Percentiles rank a stretch among this genome's conserved stretches.
Evolutionary conservation across 441 rosid genomes (phyloP).

Genomic region (Aleurites moluccanus): DNA sequence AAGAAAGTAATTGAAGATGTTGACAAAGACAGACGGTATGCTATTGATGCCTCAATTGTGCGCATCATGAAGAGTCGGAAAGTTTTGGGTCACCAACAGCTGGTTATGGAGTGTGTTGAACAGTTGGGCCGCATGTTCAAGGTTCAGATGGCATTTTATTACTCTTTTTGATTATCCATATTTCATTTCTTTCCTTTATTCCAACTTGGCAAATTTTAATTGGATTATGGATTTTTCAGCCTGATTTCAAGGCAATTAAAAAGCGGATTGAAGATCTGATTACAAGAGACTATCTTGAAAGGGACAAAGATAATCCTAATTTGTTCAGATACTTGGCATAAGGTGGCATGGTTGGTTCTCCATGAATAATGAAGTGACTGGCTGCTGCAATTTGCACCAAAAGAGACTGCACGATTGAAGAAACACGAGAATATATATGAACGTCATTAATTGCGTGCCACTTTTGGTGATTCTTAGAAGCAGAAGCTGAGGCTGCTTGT

Average conservation of each 20-base stretch:
- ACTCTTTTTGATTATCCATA: neutral
- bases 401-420: conserved; percentile 15
- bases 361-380: conserved; percentile 13
- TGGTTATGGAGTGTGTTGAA: conserved; percentile 92
- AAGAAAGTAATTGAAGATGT: conserved; percentile 94
- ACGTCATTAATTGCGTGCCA: conserved; percentile 18
- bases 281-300: conserved; percentile 81
- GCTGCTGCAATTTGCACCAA: conserved; percentile 24
- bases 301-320: conserved; percentile 76
- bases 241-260: conserved; percentile 94
- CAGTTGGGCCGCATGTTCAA: conserved; percentile 96
- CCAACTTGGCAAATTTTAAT: conserved; percentile 1
- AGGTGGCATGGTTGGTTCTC: conserved; percentile 19
- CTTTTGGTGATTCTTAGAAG: conserved; percentile 22
- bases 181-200: neutral
- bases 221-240: conserved; percentile 49
- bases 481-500: conserved; percentile 32
- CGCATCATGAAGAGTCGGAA: conserved; percentile 97
- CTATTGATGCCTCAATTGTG: conserved; percentile 93
- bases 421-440: conserved; percentile 25
- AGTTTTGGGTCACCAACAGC: conserved; percentile 86
- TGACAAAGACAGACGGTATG: conserved; percentile 87
- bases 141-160: conserved; percentile 37
- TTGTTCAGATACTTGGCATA: conserved; percentile 79
- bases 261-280: conserved; percentile 92